Conservation (phyloP, 148 eudicot genomes). For the Rhododendron simsii region DNA sequence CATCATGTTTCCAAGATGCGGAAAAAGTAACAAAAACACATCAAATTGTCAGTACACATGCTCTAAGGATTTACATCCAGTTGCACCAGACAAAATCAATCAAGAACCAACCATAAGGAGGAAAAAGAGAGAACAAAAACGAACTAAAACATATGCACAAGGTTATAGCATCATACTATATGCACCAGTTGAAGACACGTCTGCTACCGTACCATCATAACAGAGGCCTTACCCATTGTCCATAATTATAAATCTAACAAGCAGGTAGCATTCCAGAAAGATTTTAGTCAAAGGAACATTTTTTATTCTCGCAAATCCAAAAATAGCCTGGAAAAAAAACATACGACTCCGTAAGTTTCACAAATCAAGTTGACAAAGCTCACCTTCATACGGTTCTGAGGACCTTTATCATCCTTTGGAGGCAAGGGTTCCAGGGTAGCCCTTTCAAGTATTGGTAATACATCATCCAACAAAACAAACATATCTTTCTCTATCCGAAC, state of each 20-base stretch:
- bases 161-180: background rate
- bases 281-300: background rate
- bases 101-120: background rate
- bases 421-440: slow-evolving; percentile 88
- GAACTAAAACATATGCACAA: background rate
- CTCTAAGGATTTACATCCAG: background rate
- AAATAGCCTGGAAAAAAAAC: background rate
- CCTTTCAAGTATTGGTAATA: slow-evolving; percentile 66
- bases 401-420: slow-evolving; percentile 93
- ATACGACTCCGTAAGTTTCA: background rate
- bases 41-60: background rate
- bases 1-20: background rate
- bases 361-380: slow-evolving; percentile 15
- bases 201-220: background rate
- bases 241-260: background rate
- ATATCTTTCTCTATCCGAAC: slow-evolving; percentile 64
- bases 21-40: background rate
- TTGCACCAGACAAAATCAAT: background rate
- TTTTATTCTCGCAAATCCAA: background rate
- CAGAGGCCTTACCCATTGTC: background rate
- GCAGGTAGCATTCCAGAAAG: background rate
- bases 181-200: background rate
- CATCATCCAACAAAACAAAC: slow-evolving; percentile 84
- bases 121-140: background rate
- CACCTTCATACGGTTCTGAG: slow-evolving; percentile 94